These are phyloP conservation scores for Zoysia pacifica DNA, from an alignment of 176 grass and related monocot genomes.

Conservation along the genomic window DNA sequence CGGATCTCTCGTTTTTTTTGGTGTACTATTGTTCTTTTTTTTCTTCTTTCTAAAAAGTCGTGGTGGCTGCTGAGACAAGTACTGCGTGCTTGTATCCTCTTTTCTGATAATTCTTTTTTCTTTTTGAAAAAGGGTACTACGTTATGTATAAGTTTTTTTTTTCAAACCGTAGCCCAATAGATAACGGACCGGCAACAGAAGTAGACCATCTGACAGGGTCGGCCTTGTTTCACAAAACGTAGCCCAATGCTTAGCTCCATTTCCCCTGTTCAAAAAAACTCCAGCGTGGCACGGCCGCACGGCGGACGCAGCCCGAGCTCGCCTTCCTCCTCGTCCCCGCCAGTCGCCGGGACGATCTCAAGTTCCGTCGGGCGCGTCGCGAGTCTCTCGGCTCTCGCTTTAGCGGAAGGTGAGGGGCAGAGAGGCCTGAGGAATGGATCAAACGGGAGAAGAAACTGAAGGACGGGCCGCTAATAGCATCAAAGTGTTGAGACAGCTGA, in stretches of 20 bases:
- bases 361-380: too few relatives aligned
- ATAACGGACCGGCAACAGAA: background rate
- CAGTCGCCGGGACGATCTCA: too few relatives aligned
- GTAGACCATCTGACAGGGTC: background rate
- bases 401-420: too few relatives aligned
- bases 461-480: background rate
- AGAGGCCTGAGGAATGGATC: constrained; percentile 31
- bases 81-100: background rate
- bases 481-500: too few relatives aligned
- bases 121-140: background rate
- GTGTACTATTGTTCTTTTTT: background rate
- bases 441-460: background rate
- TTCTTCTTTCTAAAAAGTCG: background rate
- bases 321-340: background rate
- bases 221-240: background rate
- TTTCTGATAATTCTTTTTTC: background rate
- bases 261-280: too few relatives aligned
- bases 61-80: background rate
- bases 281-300: background rate
- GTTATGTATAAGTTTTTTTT: too few relatives aligned
- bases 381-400: too few relatives aligned
- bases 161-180: background rate
- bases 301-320: background rate
- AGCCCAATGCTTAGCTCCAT: too few relatives aligned
- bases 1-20: background rate